A percentile compares a stretch with the other conserved stretches of the same genome.
These are phyloP conservation scores for Fusarium agapanthi DNA, from an alignment of 2,329 filamentous ascomycete genomes.

Conservation along the genomic window DNA sequence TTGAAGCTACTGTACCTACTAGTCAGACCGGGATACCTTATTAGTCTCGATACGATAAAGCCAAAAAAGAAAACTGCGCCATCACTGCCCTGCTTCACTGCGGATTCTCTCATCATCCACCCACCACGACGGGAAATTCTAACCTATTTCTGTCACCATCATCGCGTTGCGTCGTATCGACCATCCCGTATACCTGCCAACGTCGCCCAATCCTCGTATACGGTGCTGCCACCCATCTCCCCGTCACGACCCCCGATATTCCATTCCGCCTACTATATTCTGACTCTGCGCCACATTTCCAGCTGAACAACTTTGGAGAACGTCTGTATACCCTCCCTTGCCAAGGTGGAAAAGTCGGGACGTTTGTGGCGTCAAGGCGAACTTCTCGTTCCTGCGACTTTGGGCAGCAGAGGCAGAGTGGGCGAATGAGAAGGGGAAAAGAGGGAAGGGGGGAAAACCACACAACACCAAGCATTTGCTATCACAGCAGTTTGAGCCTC, in stretches of 20 bases:
- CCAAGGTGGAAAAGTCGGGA: slow-evolving; percentile 34
- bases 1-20: slow-evolving; percentile 11
- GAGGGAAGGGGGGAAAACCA: background rate
- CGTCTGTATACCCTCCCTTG: slow-evolving; percentile 26
- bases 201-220: slow-evolving; percentile 15
- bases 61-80: slow-evolving; percentile 18
- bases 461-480: background rate
- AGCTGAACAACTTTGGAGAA: slow-evolving; percentile 5
- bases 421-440: background rate
- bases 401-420: slow-evolving; percentile 1
- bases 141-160: slow-evolving; percentile 14
- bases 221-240: background rate
- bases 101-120: slow-evolving; percentile 23
- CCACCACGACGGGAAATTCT: slow-evolving; percentile 6
- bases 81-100: slow-evolving; percentile 23
- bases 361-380: slow-evolving; percentile 15
- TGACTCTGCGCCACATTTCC: slow-evolving; percentile 31
- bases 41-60: slow-evolving; percentile 4
- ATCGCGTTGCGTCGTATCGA: slow-evolving; percentile 1
- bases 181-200: slow-evolving; percentile 3
- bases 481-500: slow-evolving; percentile 14
- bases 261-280: slow-evolving; percentile 19
- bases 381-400: slow-evolving; percentile 9
- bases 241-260: slow-evolving; percentile 4
- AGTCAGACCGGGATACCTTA: slow-evolving; percentile 5